Percentiles rank a stretch among this genome's conserved stretches.
These are phyloP conservation scores for Cucurbita moschata DNA, from an alignment of 306 rosid species.

Conservation along the genomic window DNA sequence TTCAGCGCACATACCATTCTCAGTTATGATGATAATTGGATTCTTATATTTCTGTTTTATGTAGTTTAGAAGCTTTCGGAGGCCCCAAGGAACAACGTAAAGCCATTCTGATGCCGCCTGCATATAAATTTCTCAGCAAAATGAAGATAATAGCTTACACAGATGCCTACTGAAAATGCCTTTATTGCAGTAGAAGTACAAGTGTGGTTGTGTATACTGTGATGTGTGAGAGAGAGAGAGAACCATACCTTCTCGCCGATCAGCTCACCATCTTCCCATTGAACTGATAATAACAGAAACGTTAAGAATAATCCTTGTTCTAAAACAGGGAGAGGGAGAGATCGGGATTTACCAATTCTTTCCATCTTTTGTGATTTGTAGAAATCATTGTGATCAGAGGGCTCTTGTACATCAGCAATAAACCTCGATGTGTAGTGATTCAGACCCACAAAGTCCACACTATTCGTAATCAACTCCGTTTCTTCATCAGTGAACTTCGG, in stretches of 20 bases:
- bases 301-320: neutral
- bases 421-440: slow-evolving; percentile 87
- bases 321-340: neutral
- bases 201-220: neutral
- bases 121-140: slow-evolving; percentile 12
- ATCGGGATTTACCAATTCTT: slow-evolving; percentile 40
- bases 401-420: slow-evolving; percentile 39
- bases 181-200: neutral
- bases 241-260: slow-evolving; percentile 73
- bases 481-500: slow-evolving; percentile 75
- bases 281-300: slow-evolving; percentile 30
- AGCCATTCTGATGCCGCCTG: slow-evolving; percentile 99
- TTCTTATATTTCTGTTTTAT: slow-evolving; percentile 45
- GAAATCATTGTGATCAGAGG: slow-evolving; percentile 22
- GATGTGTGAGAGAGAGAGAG: slow-evolving; percentile 4
- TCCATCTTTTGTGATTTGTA: slow-evolving; percentile 39
- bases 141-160: neutral
- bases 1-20: slow-evolving; percentile 48
- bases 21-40: slow-evolving; percentile 54
- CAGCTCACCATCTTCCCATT: slow-evolving; percentile 69
- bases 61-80: slow-evolving; percentile 57
- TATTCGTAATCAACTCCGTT: slow-evolving; percentile 40
- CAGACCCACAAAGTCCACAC: slow-evolving; percentile 66
- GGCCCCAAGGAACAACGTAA: slow-evolving; percentile 93
- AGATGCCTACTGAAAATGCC: neutral